Base-by-base conservation (phyloP, 2,329 filamentous ascomycete species). In the Alternaria sp. region DNA sequence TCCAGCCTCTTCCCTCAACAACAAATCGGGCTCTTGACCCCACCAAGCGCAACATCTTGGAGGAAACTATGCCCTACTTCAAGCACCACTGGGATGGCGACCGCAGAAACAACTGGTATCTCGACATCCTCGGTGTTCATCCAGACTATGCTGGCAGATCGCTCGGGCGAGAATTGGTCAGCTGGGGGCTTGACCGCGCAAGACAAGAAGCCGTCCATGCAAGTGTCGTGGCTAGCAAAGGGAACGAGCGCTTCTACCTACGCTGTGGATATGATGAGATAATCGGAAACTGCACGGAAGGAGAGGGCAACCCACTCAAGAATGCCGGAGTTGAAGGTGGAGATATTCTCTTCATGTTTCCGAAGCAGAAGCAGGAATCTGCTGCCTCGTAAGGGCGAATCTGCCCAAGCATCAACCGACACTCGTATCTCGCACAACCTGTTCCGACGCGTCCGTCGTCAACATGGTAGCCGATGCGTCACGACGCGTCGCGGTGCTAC, bases 181-280 rank as follows among this genome's bases (percentile, higher is more conserved):
- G 71, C 23, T 84, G 81, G 82, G 83, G 83, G 0, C 65, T 84
- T 0, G 70, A 80, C 1, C 67, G 73, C 37, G 80, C 82, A 1
- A 65, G 75, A 47, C 58, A 71, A 12, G 82, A 83, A 11, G 73
- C 71, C 0, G 65, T 84, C n/a, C 74, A 75, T 60, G 77, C 82
- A 23, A 81, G 78, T 20, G 80, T 84, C 0, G 72, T 82, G 15
- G 75, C 77, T 45, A 78, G 80, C 5, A 67, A 77, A 5, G 79
- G 76, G 2, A 83, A 78, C 20, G 80, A 83, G 20, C 69, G 55
- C 0, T 85, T 84, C 58, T 84, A 83, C 61, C 61, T 73, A 23
- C 70, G 65, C 11, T 75, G 73, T 60, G 78, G 79, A 7, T 82
- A 80, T 61, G 75, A 76, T 18, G 71, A 76, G 49, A 50, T 71